These are phyloP conservation scores for Diaporthe ampelina DNA, from an alignment of 2,329 filamentous ascomycete species.

Conservation along the genomic window DNA sequence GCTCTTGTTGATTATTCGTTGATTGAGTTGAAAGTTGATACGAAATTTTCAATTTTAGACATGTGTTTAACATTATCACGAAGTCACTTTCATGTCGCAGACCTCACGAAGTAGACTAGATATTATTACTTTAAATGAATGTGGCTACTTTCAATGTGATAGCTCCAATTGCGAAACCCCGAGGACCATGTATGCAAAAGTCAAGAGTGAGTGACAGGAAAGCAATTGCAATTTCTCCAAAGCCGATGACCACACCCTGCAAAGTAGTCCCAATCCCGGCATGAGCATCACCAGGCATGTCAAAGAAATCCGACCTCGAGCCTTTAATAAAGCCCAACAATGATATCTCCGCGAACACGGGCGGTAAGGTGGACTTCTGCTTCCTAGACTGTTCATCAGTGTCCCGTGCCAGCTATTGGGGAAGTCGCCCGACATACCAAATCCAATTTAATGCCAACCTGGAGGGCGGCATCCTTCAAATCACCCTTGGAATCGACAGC, in stretches of 20 bases:
- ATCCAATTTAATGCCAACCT: slow-evolving; percentile 75
- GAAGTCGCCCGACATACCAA: slow-evolving; percentile 47
- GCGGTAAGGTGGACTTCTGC: slow-evolving; percentile 74
- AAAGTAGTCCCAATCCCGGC: slow-evolving; percentile 34
- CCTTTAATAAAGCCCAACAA: slow-evolving; percentile 67
- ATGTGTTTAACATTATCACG: too few species aligned
- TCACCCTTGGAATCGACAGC: slow-evolving; percentile 70
- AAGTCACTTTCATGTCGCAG: neutral
- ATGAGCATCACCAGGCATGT: slow-evolving; percentile 12
- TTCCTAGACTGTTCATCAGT: slow-evolving; percentile 51
- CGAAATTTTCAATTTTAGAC: too few species aligned
- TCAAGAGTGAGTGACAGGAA: slow-evolving; percentile 37
- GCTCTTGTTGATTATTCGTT: neutral
- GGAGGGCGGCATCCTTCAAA: slow-evolving; percentile 68
- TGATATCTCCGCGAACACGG: slow-evolving; percentile 71
- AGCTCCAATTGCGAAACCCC: slow-evolving; percentile 33
- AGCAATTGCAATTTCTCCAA: slow-evolving; percentile 36
- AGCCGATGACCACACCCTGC: slow-evolving; percentile 25
- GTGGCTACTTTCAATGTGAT: slow-evolving; percentile 35
- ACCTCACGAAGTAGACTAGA: neutral
- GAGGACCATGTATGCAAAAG: slow-evolving; percentile 35
- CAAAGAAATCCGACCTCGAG: slow-evolving; percentile 15
- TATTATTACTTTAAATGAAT: slow-evolving; percentile 32
- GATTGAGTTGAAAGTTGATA: neutral
- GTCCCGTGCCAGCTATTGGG: neutral